Conservation (phyloP, 371 early-diverging fungal species). For the Syncephalastrum sp. region DNA sequence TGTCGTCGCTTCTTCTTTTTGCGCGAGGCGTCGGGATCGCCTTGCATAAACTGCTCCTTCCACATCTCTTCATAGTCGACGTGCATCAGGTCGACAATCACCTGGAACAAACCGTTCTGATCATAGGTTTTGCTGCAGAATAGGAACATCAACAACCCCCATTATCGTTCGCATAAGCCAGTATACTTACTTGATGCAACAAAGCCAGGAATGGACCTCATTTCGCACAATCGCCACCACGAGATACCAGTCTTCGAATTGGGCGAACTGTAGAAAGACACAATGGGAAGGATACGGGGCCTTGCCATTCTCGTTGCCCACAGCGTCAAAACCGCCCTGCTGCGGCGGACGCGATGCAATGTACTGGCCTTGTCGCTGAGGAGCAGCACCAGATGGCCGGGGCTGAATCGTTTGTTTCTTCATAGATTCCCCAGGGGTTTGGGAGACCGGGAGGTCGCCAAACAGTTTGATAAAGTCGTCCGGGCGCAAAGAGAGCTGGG, state of each 20-base stretch:
- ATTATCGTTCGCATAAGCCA: neutral
- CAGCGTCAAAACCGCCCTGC: neutral
- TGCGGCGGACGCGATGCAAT: neutral
- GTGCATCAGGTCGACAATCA: conserved; percentile 34
- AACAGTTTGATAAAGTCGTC: conserved; percentile 43
- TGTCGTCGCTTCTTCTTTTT: conserved; percentile 11
- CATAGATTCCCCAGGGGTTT: conserved; percentile 2
- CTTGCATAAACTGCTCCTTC: conserved; percentile 32
- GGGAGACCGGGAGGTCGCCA: conserved; percentile 26
- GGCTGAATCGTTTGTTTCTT: neutral
- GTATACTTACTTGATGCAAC: conserved; percentile 39
- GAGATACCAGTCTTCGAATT: conserved; percentile 52
- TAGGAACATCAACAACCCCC: neutral
- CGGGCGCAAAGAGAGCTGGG: conserved; percentile 41
- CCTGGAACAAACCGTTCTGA: conserved; percentile 33
- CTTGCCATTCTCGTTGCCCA: conserved; percentile 4
- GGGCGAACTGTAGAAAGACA: conserved; percentile 46
- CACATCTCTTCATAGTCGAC: conserved; percentile 39
- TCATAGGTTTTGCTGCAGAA: conserved; percentile 32
- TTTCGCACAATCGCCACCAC: conserved; percentile 41
- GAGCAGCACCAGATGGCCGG: neutral
- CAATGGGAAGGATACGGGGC: conserved; percentile 43
- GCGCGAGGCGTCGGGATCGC: neutral
- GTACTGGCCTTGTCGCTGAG: neutral
- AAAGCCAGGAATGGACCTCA: conserved; percentile 44